Conservation (phyloP, 495 filamentous ascomycete species). For the Penicillium lividum region DNA sequence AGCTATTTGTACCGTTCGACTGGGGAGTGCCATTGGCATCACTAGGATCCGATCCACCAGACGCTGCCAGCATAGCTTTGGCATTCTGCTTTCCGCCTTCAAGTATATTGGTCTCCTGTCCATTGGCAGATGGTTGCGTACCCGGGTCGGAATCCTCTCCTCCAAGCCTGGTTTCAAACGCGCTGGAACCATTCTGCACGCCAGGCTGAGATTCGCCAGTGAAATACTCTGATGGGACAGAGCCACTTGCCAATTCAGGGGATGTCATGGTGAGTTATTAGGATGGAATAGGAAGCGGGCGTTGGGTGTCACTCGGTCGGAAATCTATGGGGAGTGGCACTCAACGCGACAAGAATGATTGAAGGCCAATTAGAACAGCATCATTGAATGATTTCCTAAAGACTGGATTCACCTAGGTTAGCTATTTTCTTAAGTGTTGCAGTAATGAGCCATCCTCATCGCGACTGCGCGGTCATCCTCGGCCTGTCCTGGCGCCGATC, state of each 20-base stretch:
- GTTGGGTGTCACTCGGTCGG: slow-evolving; percentile 24
- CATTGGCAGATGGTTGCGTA: slow-evolving; percentile 32
- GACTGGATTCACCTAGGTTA: slow-evolving; percentile 2
- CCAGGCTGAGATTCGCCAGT: slow-evolving; percentile 29
- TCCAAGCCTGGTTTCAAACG: slow-evolving; percentile 25
- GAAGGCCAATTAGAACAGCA: slow-evolving; percentile 34
- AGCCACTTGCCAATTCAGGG: slow-evolving; percentile 31
- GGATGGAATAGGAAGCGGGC: slow-evolving; percentile 11
- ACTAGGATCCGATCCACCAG: slow-evolving; percentile 38
- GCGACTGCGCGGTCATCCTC: slow-evolving; percentile 18
- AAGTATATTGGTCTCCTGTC: slow-evolving; percentile 39
- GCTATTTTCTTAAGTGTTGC: background rate
- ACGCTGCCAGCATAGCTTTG: slow-evolving; percentile 56
- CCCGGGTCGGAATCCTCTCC: slow-evolving; percentile 28
- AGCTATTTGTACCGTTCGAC: slow-evolving; percentile 44
- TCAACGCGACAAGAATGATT: slow-evolving; percentile 27
- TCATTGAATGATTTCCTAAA: slow-evolving; percentile 34
- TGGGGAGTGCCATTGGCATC: slow-evolving; percentile 36
- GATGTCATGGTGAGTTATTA: slow-evolving; percentile 38
- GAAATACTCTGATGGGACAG: slow-evolving; percentile 28
- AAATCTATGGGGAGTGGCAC: slow-evolving; percentile 21
- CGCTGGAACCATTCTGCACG: slow-evolving; percentile 28
- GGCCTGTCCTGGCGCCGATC: slow-evolving; percentile 12
- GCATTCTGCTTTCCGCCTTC: slow-evolving; percentile 60
- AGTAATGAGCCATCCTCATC: slow-evolving; percentile 8